These are phyloP conservation scores for Fonsecaea monophora DNA, from an alignment of 2,329 filamentous ascomycete genomes.

Conservation along the genomic window DNA sequence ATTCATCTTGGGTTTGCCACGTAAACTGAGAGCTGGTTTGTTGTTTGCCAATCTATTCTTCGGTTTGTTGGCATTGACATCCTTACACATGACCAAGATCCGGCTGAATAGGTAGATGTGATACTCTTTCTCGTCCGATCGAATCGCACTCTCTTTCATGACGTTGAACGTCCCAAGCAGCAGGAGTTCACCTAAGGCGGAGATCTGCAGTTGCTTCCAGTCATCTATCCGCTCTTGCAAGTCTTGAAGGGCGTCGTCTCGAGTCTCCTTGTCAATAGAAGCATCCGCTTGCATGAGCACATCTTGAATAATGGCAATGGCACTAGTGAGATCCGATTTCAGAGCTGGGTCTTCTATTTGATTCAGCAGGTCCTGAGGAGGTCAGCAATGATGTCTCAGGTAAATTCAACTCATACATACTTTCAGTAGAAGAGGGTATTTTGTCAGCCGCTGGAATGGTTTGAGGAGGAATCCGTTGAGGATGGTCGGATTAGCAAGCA, in stretches of 20 bases:
- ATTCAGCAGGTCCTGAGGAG: slow-evolving; percentile 76
- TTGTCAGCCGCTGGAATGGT: slow-evolving; percentile 92
- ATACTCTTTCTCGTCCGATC: slow-evolving; percentile 65
- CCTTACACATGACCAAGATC: slow-evolving; percentile 96
- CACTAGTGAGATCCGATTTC: slow-evolving; percentile 73
- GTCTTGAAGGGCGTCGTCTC: slow-evolving; percentile 82
- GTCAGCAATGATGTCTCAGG: slow-evolving; percentile 12
- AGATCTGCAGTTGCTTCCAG: slow-evolving; percentile 92
- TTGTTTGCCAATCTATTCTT: slow-evolving; percentile 67
- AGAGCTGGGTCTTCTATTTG: slow-evolving; percentile 76
- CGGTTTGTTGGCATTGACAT: slow-evolving; percentile 82
- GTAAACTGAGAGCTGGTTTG: slow-evolving; percentile 74
- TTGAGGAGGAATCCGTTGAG: slow-evolving; percentile 93
- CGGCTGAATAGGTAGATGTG: slow-evolving; percentile 97
- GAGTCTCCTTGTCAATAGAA: slow-evolving; percentile 85
- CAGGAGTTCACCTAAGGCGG: slow-evolving; percentile 88
- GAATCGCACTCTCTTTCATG: slow-evolving; percentile 68
- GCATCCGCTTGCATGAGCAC: slow-evolving; percentile 87
- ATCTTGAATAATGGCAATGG: slow-evolving; percentile 80
- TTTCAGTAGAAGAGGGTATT: slow-evolving; percentile 89
- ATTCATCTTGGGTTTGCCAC: slow-evolving; percentile 78
- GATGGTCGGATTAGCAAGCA: slow-evolving; percentile 85
- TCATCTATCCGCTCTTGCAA: slow-evolving; percentile 85
- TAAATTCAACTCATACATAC: slow-evolving; percentile 55
- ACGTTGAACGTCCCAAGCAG: slow-evolving; percentile 91